These are phyloP conservation scores for Wickerhamomyces subpelliculosus DNA, from an alignment of 805 yeast genomes.

Conservation along the genomic window DNA sequence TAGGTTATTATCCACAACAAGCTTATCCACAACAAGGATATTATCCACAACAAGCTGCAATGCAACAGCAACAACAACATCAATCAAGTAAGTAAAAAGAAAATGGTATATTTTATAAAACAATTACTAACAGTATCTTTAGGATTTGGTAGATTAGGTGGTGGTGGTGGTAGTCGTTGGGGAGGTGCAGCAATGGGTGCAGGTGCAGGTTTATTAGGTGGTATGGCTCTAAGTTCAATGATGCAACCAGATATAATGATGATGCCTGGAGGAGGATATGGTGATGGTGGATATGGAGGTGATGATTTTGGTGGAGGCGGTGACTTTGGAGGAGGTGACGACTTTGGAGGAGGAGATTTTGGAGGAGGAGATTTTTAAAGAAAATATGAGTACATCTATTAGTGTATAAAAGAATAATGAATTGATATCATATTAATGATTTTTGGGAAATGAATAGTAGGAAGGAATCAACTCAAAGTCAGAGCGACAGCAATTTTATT, in stretches of 20 bases:
- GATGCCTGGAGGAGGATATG: slow-evolving; percentile 20
- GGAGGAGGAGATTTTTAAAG: too few species aligned
- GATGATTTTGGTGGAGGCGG: slow-evolving; percentile 31
- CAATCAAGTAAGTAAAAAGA: slow-evolving; percentile 14
- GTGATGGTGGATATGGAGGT: slow-evolving; percentile 20
- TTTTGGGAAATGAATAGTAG: too few species aligned
- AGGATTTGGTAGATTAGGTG: slow-evolving; percentile 16
- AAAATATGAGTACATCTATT: too few species aligned
- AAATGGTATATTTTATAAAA: neutral
- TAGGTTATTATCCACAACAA: slow-evolving; percentile 4
- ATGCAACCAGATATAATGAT: slow-evolving; percentile 18
- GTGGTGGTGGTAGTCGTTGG: slow-evolving; percentile 23
- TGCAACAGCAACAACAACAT: slow-evolving; percentile 26
- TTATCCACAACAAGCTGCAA: slow-evolving; percentile 9
- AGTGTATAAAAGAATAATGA: too few species aligned
- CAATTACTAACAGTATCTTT: slow-evolving; percentile 1
- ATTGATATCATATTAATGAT: too few species aligned
- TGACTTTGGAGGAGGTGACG: slow-evolving; percentile 17
- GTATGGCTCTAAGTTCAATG: slow-evolving; percentile 23
- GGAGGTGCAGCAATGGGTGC: slow-evolving; percentile 20
- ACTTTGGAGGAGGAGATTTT: slow-evolving; percentile 5
- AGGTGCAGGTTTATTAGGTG: slow-evolving; percentile 25
- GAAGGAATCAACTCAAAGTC: too few species aligned
- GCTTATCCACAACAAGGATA: slow-evolving; percentile 13
- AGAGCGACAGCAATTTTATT: too few species aligned